Evolutionary conservation across 2,329 filamentous ascomycete genomes (phyloP).

Genomic region (Arthroderma sp.): DNA sequence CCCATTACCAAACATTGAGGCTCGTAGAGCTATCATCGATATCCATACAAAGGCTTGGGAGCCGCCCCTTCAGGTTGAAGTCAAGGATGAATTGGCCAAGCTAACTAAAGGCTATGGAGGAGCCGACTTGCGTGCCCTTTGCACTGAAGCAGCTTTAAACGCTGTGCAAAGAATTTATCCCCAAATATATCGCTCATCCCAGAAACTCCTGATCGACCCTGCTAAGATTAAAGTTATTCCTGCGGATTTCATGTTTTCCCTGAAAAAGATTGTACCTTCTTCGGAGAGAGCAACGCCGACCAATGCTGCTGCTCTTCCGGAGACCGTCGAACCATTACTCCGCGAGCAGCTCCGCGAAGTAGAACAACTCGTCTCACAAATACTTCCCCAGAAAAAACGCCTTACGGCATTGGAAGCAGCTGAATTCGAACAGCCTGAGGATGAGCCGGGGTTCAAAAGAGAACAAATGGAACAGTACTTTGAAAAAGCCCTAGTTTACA

Average conservation of each 20-base stretch:
- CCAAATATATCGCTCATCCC: conserved; percentile 82
- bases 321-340: conserved; percentile 67
- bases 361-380: conserved; percentile 53
- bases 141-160: conserved; percentile 90
- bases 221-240: conserved; percentile 73
- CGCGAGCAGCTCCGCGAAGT: conserved; percentile 59
- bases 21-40: conserved; percentile 73
- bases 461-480: conserved; percentile 70
- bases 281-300: conserved; percentile 83
- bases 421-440: conserved; percentile 73
- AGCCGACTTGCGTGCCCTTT: conserved; percentile 84
- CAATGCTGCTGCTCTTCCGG: conserved; percentile 66
- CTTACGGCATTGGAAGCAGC: conserved; percentile 86
- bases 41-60: conserved; percentile 96
- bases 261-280: conserved; percentile 92
- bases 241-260: conserved; percentile 92
- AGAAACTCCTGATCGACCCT: conserved; percentile 81
- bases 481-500: conserved; percentile 74
- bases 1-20: conserved; percentile 69
- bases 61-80: conserved; percentile 54
- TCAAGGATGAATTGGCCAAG: conserved; percentile 70
- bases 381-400: conserved; percentile 74
- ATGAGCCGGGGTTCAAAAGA: conserved; percentile 69
- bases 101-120: conserved; percentile 93
- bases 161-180: conserved; percentile 91